These are phyloP conservation scores for Dendrobium nobile DNA, from an alignment of 106 monocot genomes.

Conservation along the genomic window DNA sequence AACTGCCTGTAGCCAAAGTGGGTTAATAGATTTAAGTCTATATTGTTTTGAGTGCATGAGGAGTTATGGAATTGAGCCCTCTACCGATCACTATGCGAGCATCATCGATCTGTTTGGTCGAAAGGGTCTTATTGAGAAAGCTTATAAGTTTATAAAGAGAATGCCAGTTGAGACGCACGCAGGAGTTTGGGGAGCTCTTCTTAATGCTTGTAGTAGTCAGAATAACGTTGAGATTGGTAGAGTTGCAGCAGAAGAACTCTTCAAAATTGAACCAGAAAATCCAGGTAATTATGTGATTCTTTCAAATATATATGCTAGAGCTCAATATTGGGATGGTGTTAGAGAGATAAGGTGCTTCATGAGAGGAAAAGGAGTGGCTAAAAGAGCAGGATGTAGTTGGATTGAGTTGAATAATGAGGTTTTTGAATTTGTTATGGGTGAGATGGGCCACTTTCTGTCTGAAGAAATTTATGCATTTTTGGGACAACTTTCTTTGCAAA, in stretches of 20 bases:
- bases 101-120: slow-evolving; percentile 46
- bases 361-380: slow-evolving; percentile 27
- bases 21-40: slow-evolving; percentile 19
- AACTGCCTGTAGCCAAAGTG: slow-evolving; percentile 34
- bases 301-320: slow-evolving; percentile 36
- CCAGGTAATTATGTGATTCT: slow-evolving; percentile 46
- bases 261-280: slow-evolving; percentile 31
- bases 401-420: slow-evolving; percentile 28
- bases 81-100: slow-evolving; percentile 43
- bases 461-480: slow-evolving; percentile 22
- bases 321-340: slow-evolving; percentile 32
- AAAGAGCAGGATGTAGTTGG: slow-evolving; percentile 46
- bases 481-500: slow-evolving; percentile 18
- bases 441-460: slow-evolving; percentile 7
- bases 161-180: slow-evolving; percentile 34
- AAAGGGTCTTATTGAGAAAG: slow-evolving; percentile 30
- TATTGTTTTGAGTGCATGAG: slow-evolving; percentile 33
- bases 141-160: slow-evolving; percentile 25
- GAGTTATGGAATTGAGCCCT: slow-evolving; percentile 29
- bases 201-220: slow-evolving; percentile 32
- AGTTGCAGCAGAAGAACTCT: slow-evolving; percentile 32
- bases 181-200: slow-evolving; percentile 51
- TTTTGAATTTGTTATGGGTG: slow-evolving; percentile 26
- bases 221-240: slow-evolving; percentile 19
- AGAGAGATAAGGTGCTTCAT: slow-evolving; percentile 23